phyloP scores from a whole-genome alignment of 148 eudicot species.

The Camellia granthamiana region DNA sequence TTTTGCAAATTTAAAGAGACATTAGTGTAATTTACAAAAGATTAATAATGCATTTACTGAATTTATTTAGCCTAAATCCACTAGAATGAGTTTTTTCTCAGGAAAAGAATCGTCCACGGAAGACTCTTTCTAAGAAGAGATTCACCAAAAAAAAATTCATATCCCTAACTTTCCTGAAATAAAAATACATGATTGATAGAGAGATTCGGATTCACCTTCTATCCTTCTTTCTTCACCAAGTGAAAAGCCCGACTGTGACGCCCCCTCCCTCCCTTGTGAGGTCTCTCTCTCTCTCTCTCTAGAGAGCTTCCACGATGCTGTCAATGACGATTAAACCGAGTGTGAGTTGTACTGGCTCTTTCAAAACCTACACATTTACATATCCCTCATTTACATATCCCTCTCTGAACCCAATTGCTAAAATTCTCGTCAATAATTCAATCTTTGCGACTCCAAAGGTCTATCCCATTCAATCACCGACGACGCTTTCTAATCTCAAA shows the following conservation, averaged over 20 bases:
- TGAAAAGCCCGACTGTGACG: not conserved
- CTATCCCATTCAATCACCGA: slow-evolving; percentile 17
- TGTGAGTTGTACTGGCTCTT: slow-evolving; percentile 22
- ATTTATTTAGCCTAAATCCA: too few species aligned
- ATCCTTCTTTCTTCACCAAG: not conserved
- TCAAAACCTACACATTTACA: slow-evolving; percentile 24
- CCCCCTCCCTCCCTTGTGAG: not conserved
- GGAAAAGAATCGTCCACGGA: too few species aligned
- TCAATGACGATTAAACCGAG: slow-evolving; percentile 52
- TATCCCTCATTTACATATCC: too few species aligned
- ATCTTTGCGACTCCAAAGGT: slow-evolving; percentile 27
- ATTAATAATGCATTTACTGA: too few species aligned
- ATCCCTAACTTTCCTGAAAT: too few species aligned
- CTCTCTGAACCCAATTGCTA: slow-evolving; percentile 24
- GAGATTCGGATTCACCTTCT: not conserved
- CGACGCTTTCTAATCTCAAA: slow-evolving; percentile 23
- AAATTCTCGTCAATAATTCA: slow-evolving; percentile 27
- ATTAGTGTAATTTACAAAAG: too few species aligned
- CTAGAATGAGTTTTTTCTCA: too few species aligned
- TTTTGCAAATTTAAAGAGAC: too few species aligned
- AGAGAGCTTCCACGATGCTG: slow-evolving; percentile 34
- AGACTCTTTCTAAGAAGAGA: too few species aligned
- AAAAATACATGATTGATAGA: fast-evolving
- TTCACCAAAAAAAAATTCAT: too few species aligned
- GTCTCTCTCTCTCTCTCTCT: not conserved